phyloP scores from a whole-genome alignment of 768 basidiomycete species.

The Podaxis sp. region DNA sequence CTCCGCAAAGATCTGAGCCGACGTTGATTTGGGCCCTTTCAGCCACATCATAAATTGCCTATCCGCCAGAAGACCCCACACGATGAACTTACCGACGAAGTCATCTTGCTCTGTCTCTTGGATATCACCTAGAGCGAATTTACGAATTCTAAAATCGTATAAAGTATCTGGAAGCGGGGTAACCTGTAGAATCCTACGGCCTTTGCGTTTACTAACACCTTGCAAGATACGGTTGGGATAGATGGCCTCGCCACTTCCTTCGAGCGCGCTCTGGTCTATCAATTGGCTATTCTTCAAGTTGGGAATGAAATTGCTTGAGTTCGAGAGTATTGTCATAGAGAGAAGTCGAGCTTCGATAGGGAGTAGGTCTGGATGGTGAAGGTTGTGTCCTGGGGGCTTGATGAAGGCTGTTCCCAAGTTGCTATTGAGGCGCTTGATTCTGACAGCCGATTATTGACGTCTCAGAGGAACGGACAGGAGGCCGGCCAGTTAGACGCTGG shows the following conservation, averaged over 20 bases:
- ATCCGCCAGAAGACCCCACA: neutral
- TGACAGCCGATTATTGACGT: no score
- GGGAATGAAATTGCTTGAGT: neutral
- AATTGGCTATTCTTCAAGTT: neutral
- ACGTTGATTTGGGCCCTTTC: neutral
- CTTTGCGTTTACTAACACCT: neutral
- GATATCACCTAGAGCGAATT: neutral
- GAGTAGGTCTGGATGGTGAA: neutral
- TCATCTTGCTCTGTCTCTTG: neutral
- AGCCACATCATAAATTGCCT: neutral
- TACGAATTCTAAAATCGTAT: neutral
- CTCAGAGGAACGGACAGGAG: no score
- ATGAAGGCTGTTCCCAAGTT: no score
- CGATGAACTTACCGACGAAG: neutral
- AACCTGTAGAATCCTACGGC: neutral
- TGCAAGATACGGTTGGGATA: neutral
- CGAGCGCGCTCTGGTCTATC: neutral
- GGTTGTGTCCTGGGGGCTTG: neutral
- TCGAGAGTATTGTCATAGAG: neutral
- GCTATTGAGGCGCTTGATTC: no score
- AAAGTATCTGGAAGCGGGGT: neutral
- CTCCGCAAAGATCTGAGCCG: neutral
- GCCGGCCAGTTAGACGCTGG: no score
- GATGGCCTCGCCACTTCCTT: neutral
- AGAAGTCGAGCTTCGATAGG: neutral